Evolutionary conservation across 2,329 filamentous ascomycete genomes (phyloP), one percentile per base, ranked within the genome.

Genomic region (Emericellopsis atlantica): DNA sequence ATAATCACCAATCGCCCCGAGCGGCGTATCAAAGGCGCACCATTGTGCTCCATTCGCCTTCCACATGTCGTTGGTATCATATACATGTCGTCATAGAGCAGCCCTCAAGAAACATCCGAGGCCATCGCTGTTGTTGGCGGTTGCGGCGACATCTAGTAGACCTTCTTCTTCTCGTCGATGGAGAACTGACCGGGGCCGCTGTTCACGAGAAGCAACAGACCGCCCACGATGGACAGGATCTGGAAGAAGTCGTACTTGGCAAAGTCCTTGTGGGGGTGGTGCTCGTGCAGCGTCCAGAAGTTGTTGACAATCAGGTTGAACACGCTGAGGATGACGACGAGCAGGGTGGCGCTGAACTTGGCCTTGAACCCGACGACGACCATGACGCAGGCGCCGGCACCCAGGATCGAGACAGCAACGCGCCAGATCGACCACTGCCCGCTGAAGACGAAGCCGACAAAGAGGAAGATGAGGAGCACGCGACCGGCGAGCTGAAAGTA

Each of bases 211-310:
- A 98, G 81, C 44, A 98, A 75, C 43, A 98, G 84, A 62, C 92
- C 92, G 49, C 92, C 92, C 50, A 96, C 90, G 60, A 98, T 98
- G 40, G 92, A 98, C 42, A 98, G 74, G 54, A 96, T 95, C 72
- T 98, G 92, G 81, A 98, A 98, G 74, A 98, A 98, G 64, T 98
- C 92, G 76, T 98, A 98, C 70, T 98, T 98, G 72, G 92, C 92
- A 60, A 98, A 98, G 66, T 98, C 92, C 78, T 96, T 96, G 75
- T 96, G 90, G 38, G 92, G 92, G 71, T 98, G 92, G 69, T 94
- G 85, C 51, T 90, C 84, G 70, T 96, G 90, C 51, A 98, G 86
- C 58, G 89, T 96, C 92, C 92, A 98, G 74, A 95, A 98, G 77
- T 96, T 98, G 79, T 98, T 98, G 54, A 96, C 92, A 49, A 96